A percentile compares a stretch with the other conserved stretches of the same genome.
phyloP scores from a whole-genome alignment of 352 stramenopile species.

The Aphanomyces stellatus region DNA sequence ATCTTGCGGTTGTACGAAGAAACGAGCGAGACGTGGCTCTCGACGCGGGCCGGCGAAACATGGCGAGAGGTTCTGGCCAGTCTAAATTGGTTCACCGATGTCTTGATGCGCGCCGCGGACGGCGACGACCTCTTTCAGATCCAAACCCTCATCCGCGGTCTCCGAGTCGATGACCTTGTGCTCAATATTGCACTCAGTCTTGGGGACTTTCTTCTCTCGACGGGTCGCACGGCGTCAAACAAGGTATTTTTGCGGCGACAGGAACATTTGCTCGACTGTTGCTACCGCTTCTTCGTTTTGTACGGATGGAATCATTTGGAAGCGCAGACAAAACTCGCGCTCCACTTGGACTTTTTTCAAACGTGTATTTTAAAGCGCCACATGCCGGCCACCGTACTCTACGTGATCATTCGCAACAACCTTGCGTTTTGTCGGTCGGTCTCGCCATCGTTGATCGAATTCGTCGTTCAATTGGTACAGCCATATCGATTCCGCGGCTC shows the following conservation, averaged over 20 bases:
- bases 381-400: background rate
- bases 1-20: constrained; percentile 3
- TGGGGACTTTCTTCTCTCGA: background rate
- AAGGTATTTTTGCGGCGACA: background rate
- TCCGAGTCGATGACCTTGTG: background rate
- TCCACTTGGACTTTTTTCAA: background rate
- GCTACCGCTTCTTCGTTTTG: background rate
- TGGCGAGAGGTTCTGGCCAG: background rate
- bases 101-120: background rate
- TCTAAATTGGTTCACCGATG: background rate
- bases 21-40: constrained; percentile 7
- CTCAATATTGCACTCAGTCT: background rate
- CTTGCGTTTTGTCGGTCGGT: background rate
- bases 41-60: background rate
- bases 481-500: background rate
- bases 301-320: background rate
- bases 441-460: background rate
- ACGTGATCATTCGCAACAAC: background rate
- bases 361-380: background rate
- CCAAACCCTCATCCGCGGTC: background rate
- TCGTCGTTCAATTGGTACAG: background rate
- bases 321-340: background rate
- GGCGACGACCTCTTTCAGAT: background rate
- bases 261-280: background rate
- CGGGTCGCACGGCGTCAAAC: background rate